A percentile compares a stretch with the other conserved stretches of the same genome.
phyloP scores from a whole-genome alignment of 192 early-diverging fungal species.

The Entomortierella beljakovae region DNA sequence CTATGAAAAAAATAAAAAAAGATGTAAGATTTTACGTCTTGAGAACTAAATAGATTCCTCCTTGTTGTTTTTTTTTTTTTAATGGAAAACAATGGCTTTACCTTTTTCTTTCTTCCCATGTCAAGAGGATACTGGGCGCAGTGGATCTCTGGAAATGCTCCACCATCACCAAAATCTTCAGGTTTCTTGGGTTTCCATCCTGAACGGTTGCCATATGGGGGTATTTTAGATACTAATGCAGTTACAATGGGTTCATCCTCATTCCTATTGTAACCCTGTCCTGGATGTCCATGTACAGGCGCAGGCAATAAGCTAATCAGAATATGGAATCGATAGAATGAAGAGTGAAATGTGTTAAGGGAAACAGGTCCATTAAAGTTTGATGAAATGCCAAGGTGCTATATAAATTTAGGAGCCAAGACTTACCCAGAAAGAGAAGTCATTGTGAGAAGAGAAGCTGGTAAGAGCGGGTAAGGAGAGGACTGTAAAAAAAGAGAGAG shows the following conservation, averaged over 20 bases:
- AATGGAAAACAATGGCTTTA: slow-evolving; percentile 1
- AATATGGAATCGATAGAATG: not conserved
- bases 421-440: slow-evolving; percentile 39
- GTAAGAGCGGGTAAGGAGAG: no score
- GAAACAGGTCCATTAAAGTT: not conserved
- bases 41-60: not conserved
- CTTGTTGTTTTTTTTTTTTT: not conserved
- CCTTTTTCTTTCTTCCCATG: slow-evolving; percentile 85
- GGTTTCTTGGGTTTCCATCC: slow-evolving; percentile 83
- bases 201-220: slow-evolving; percentile 84
- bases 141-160: slow-evolving; percentile 96
- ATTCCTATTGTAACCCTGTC: slow-evolving; percentile 34
- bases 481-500: not conserved
- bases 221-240: slow-evolving; percentile 54
- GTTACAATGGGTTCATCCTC: slow-evolving; percentile 24
- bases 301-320: slow-evolving; percentile 34
- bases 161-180: slow-evolving; percentile 96
- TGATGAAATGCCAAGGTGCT: not conserved
- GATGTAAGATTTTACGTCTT: not conserved
- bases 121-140: slow-evolving; percentile 94
- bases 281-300: slow-evolving; percentile 45
- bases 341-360: not conserved
- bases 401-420: not conserved
- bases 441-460: slow-evolving; percentile 1
- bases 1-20: not conserved